Base-by-base conservation (phyloP, 164 flowering plant genomes). In the Buxus sempervirens region DNA sequence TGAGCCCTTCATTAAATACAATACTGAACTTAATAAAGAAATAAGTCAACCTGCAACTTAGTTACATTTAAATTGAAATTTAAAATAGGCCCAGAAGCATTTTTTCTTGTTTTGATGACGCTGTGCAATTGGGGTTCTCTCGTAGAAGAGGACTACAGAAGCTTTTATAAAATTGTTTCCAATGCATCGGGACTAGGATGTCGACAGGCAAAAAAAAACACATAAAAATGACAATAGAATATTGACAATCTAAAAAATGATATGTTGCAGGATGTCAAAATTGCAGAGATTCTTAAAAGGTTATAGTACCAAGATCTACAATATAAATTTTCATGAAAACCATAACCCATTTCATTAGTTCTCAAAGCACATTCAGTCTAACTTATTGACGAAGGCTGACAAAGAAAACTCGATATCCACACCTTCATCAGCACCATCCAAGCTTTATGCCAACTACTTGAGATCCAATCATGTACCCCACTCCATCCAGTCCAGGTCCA, bases 1-100 rank as follows among this genome's bases (percentile, higher is more conserved):
- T 73, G 71, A 75, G 65, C 70, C 93, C 88, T 84, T 82, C 61
- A 84, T 73, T 71, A 78, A 77, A 83, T 72, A 55, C 38, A 81
- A 68, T 72, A 69, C 24, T 61, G 58, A 61, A 59, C 74, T 75
- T 65, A 72, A 67, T 74, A 71, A 9, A 56, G 38, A 58, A 20
- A 5, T 20, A 59, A 49, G 26, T 21, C 7, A 45, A 45, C 51
- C 14, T 45, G 51, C 51, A 45, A 32, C 38, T 45, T 15, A 45
- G 18, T 45, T 10, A 45, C 51, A 10, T 45, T 15, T 41, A 41
- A 41, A 41, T 5, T 12, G 12, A 41, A 5, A 5, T 41, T 41
- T 12, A 41, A 41, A 12, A 41, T 5, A 12, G 45, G 45, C 45
- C 45, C 5, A 5, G 45, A 5, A 41, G 45, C 45, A 41, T 41